Evolutionary conservation across 1,284 basidiomycete species (phyloP).

Genomic region (Ceratobasidium sp.): DNA sequence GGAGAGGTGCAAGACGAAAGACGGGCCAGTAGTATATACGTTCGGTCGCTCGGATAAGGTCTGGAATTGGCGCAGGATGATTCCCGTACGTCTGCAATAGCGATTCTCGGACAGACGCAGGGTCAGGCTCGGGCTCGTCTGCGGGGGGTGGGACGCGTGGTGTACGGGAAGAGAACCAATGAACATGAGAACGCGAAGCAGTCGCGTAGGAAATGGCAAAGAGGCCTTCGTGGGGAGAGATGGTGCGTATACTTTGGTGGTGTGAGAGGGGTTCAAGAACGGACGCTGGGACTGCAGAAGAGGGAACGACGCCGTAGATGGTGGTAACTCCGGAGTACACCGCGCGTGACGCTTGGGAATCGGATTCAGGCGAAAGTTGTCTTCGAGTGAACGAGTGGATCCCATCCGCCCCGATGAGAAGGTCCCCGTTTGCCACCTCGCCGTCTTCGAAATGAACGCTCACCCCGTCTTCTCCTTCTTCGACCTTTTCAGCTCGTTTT

Average conservation of each 20-base stretch:
- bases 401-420: constrained; percentile 31
- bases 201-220: constrained; percentile 37
- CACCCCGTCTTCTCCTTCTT: constrained; percentile 11
- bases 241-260: constrained; percentile 37
- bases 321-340: constrained; percentile 38
- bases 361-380: constrained; percentile 12
- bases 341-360: background rate
- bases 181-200: constrained; percentile 22
- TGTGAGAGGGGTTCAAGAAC: constrained; percentile 26
- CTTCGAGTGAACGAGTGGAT: constrained; percentile 34
- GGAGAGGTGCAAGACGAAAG: constrained; percentile 28
- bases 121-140: constrained; percentile 29
- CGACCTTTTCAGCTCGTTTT: constrained; percentile 25
- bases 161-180: constrained; percentile 36
- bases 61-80: constrained; percentile 29
- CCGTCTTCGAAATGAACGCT: constrained; percentile 12
- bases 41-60: constrained; percentile 33
- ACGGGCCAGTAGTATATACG: constrained; percentile 39
- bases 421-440: constrained; percentile 19
- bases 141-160: constrained; percentile 19
- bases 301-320: constrained; percentile 36
- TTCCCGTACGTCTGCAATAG: constrained; percentile 33
- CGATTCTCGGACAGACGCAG: constrained; percentile 17
- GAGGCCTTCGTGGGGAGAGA: constrained; percentile 38
- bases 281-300: constrained; percentile 16